Percentiles rank a stretch among this genome's conserved stretches.
Conservation (phyloP, 495 filamentous ascomycete species). For the Penicillium coprophilum region DNA sequence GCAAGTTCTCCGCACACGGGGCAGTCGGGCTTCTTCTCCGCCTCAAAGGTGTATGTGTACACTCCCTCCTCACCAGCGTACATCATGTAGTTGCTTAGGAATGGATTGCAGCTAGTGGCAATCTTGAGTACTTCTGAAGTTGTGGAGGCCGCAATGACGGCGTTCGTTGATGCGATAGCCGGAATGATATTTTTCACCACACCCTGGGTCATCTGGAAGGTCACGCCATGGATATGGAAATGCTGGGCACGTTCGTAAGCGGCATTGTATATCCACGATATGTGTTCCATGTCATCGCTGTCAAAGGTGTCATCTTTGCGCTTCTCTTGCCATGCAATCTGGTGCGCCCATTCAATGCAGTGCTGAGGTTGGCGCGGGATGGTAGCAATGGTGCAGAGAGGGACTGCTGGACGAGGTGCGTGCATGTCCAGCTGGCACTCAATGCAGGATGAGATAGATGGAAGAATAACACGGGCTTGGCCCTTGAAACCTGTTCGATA, state of each 20-base stretch:
- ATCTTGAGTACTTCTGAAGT: constrained; percentile 98
- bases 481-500: constrained; percentile 78
- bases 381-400: constrained; percentile 93
- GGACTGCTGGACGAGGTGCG: constrained; percentile 87
- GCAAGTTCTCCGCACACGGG: constrained; percentile 88
- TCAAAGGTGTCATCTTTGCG: constrained; percentile 68
- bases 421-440: constrained; percentile 99
- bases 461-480: constrained; percentile 88
- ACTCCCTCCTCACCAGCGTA: constrained; percentile 93
- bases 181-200: constrained; percentile 99
- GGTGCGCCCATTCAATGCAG: constrained; percentile 98
- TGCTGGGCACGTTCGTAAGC: constrained; percentile 76
- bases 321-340: constrained; percentile 71
- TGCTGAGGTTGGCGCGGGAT: constrained; percentile 98
- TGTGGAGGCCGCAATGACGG: constrained; percentile 90
- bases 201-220: constrained; percentile 95
- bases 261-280: constrained; percentile 92
- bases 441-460: constrained; percentile 90
- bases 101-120: constrained; percentile 74
- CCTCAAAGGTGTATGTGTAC: constrained; percentile 95
- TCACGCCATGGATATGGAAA: constrained; percentile 90
- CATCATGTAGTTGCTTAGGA: constrained; percentile 97
- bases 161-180: constrained; percentile 96
- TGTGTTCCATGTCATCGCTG: constrained; percentile 95
- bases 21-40: constrained; percentile 88